Evolutionary conservation across 495 filamentous ascomycete species (phyloP).

Genomic region (Massariosphaeria phaeospora): DNA sequence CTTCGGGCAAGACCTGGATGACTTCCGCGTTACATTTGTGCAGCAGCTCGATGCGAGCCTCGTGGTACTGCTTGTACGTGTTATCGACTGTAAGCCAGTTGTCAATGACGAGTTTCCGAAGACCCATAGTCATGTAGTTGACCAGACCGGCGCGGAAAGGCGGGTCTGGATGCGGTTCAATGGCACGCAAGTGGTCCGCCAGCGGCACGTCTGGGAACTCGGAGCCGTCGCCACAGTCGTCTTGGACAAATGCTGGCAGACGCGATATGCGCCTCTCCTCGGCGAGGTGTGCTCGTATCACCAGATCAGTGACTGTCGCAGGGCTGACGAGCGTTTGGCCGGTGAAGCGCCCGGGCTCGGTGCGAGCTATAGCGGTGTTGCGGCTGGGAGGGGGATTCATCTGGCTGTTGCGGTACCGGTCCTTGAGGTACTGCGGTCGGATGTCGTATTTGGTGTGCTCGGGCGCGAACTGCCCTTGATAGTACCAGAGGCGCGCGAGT

Average conservation of each 20-base stretch:
- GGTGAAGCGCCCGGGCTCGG: background rate
- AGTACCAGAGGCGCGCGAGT: background rate
- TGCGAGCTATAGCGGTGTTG: background rate
- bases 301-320: background rate
- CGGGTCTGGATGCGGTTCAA: background rate
- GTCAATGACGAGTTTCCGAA: conserved; percentile 47
- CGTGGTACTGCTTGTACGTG: conserved; percentile 48
- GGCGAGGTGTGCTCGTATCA: background rate
- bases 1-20: conserved; percentile 49
- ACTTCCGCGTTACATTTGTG: conserved; percentile 44
- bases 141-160: background rate
- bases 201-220: conserved; percentile 8
- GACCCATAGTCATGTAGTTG: conserved; percentile 49
- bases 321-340: too few species aligned
- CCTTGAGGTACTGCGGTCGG: background rate
- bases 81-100: conserved; percentile 56
- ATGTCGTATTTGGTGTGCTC: background rate
- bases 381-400: background rate
- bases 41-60: conserved; percentile 45
- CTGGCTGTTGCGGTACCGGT: background rate
- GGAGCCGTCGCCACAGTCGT: conserved; percentile 21
- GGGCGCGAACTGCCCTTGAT: conserved; percentile 2
- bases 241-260: conserved; percentile 9
- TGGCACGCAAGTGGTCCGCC: background rate
- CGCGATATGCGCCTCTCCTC: conserved; percentile 9